A percentile compares a stretch with the other conserved stretches of the same genome.
These are phyloP conservation scores for Hura crepitans DNA, from an alignment of 441 rosid species.

Conservation along the genomic window DNA sequence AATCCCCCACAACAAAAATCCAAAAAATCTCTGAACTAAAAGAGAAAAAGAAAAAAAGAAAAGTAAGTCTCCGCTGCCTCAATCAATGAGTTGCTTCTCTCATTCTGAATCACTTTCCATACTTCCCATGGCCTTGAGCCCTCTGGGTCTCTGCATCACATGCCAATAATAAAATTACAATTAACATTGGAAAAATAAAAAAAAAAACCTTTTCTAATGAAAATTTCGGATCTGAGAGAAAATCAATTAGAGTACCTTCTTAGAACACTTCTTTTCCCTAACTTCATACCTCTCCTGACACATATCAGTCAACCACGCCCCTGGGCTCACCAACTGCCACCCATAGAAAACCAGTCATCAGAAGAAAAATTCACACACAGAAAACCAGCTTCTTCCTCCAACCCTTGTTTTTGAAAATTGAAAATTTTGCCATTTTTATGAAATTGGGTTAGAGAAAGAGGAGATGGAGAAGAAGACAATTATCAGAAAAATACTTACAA, in stretches of 20 bases:
- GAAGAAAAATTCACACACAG: too few species aligned
- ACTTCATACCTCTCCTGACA: conserved; percentile 74
- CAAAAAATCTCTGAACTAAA: conserved; percentile 11
- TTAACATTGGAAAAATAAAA: background rate
- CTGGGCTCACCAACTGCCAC: conserved; percentile 63
- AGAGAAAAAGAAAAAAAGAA: conserved; percentile 3
- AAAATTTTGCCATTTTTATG: too few species aligned
- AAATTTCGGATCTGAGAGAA: conserved; percentile 6
- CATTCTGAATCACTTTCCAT: conserved; percentile 70
- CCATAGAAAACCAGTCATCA: too few species aligned
- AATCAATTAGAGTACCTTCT: conserved; percentile 40
- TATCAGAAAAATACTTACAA: conserved; percentile 36
- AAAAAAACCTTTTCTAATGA: background rate
- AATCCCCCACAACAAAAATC: conserved; percentile 15
- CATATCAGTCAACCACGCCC: conserved; percentile 73
- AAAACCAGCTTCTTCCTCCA: too few species aligned
- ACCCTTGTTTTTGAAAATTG: too few species aligned
- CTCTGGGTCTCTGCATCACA: conserved; percentile 54
- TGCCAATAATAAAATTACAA: background rate
- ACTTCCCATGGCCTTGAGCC: conserved; percentile 67
- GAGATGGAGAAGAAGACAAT: background rate
- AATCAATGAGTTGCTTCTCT: background rate
- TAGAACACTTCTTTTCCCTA: conserved; percentile 62
- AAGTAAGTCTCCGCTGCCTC: conserved; percentile 24
- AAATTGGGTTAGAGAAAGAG: background rate